Evolutionary conservation across 2,329 filamentous ascomycete species (phyloP).

Genomic region (Nothophaeocryptopus gaeumannii): DNA sequence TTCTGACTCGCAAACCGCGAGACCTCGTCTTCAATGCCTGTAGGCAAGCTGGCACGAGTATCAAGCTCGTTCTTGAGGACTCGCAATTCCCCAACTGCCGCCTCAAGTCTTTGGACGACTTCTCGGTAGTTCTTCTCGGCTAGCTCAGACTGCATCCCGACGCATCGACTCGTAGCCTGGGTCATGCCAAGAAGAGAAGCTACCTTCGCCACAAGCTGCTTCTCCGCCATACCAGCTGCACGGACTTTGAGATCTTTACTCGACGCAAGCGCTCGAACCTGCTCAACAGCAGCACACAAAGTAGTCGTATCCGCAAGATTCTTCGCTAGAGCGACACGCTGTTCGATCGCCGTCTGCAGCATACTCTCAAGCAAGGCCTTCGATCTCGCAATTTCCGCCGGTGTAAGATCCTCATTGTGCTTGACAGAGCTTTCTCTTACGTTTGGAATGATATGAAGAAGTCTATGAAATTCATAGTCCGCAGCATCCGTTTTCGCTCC

Average conservation of each 20-base stretch:
- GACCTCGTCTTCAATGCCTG: slow-evolving; percentile 1
- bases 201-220: slow-evolving; percentile 1
- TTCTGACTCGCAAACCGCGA: not conserved
- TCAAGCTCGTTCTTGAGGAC: not conserved
- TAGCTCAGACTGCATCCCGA: slow-evolving; percentile 19
- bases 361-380: slow-evolving; percentile 85
- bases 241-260: slow-evolving; percentile 2
- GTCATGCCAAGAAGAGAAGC: slow-evolving; percentile 8
- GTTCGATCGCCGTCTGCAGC: slow-evolving; percentile 49
- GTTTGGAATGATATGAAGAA: slow-evolving; percentile 69
- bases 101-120: not conserved
- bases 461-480: slow-evolving; percentile 75
- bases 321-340: slow-evolving; percentile 15
- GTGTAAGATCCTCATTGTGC: slow-evolving; percentile 80
- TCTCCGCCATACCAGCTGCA: not conserved
- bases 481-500: slow-evolving; percentile 34
- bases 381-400: slow-evolving; percentile 74
- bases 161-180: slow-evolving; percentile 8
- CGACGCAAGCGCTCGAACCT: slow-evolving; percentile 8
- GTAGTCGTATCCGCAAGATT: slow-evolving; percentile 2
- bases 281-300: slow-evolving; percentile 9
- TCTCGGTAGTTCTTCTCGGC: slow-evolving; percentile 14
- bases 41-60: slow-evolving; percentile 4
- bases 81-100: not conserved
- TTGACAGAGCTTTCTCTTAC: slow-evolving; percentile 66